A percentile compares a stretch with the other conserved stretches of the same genome.
Evolutionary conservation across 108 stramenopile species (phyloP).

Genomic region (Epipyxis sp.): DNA sequence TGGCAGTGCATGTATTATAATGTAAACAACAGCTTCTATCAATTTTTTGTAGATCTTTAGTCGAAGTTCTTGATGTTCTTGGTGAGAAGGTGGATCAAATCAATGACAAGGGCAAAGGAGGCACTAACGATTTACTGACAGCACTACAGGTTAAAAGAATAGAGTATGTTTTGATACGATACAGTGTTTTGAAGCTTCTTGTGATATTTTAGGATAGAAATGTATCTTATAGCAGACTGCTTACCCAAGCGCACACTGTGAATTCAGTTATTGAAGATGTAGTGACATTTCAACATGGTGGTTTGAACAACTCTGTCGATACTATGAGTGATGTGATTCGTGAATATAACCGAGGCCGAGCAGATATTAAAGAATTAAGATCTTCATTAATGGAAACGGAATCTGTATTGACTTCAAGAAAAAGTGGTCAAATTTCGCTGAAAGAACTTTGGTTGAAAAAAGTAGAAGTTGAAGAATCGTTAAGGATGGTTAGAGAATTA

Average conservation of each 20-base stretch:
- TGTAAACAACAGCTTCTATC: too few species aligned
- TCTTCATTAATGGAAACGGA: background rate
- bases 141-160: background rate
- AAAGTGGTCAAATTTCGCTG: background rate
- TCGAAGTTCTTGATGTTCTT: slow-evolving; percentile 16
- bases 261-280: slow-evolving; percentile 15
- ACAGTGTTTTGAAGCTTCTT: background rate
- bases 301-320: slow-evolving; percentile 3
- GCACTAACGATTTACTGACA: background rate
- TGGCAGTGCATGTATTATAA: too few species aligned
- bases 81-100: background rate
- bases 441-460: slow-evolving; percentile 14
- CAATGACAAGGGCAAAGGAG: background rate
- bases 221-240: background rate
- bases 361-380: background rate
- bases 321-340: slow-evolving; percentile 6
- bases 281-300: slow-evolving; percentile 23
- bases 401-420: background rate
- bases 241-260: background rate
- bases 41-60: too few species aligned
- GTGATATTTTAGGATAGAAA: background rate
- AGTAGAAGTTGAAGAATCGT: background rate
- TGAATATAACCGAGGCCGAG: background rate
- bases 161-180: background rate
- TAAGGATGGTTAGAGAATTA: background rate